Evolutionary conservation across 2,329 filamentous ascomycete genomes (phyloP), one percentile per base, ranked within the genome.

Genomic region (Verticillium longisporum): DNA sequence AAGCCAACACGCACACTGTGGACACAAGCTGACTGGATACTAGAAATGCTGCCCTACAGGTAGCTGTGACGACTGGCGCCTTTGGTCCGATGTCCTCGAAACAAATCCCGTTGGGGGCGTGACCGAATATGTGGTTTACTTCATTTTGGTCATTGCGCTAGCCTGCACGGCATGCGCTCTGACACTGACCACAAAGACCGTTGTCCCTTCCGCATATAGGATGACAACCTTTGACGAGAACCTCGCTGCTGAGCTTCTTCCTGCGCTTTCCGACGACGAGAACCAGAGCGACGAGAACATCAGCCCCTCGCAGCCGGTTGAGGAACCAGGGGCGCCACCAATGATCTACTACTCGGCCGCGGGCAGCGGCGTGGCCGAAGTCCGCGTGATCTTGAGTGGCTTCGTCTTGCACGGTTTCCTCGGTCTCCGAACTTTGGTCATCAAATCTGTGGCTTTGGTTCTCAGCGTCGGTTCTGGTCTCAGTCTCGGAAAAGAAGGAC

Each of bases 371-470:
- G 95, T 99, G 13, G 95, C 95, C 6, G 95, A 99, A 77, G 94
- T 98, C 61, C 93, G 95, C 66, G 95, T 98, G 62, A 98, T 98
- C 62, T 84, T 98, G n/a, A 97, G 92, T 69, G 95, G 95, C 6
- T 99, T 98, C 70, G 94, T 99, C 60, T 80, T 99, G 60, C 95
- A 98, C 79, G 94, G 95, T 1, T 98, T 98, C 71, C 83, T 99
- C 7, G 95, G 95, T 67, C 74, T 96, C 45, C 90, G 89, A 70
- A 98, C 95, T 0, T 81, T 99, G 34, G 74, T 94, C 5, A 84
- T 96, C 75, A 99, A 99, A 73, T 90, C 91, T 0, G 69, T 90
- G 15, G 92, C 89, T 14, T 78, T 99, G 56, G 85, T 97, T 62
- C 81, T 98, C 61, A 96, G 91, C 72, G 92, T 98, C 45, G 89